phyloP scores from a whole-genome alignment of 169 alveolate genomes.

The Cryptosporidium tyzzeri region DNA sequence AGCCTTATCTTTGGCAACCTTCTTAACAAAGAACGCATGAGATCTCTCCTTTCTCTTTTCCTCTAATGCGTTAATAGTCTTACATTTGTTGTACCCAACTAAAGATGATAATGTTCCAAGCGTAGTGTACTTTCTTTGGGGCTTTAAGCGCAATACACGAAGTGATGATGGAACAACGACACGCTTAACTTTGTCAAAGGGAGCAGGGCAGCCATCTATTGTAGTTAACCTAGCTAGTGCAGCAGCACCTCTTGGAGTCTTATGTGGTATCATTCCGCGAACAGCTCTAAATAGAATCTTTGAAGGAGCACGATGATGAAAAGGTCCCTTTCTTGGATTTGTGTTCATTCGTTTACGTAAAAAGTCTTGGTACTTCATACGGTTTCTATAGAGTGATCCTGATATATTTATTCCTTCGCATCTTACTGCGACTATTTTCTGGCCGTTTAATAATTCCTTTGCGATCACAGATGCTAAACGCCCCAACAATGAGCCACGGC shows the following conservation, averaged over 20 bases:
- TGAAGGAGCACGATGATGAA: constrained; percentile 97
- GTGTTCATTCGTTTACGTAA: constrained; percentile 94
- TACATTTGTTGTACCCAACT: constrained; percentile 94
- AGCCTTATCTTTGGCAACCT: constrained; percentile 79
- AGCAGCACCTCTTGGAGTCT: constrained; percentile 97
- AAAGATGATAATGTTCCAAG: constrained; percentile 92
- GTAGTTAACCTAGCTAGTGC: constrained; percentile 95
- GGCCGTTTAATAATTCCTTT: constrained; percentile 97
- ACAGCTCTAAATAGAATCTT: constrained; percentile 97
- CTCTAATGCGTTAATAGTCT: constrained; percentile 89
- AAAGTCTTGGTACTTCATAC: constrained; percentile 94
- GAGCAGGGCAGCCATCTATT: constrained; percentile 95
- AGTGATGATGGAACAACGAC: constrained; percentile 94
- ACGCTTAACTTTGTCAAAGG: constrained; percentile 93
- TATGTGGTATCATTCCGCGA: constrained; percentile 99
- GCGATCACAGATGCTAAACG: constrained; percentile 99
- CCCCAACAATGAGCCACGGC: constrained; percentile 98
- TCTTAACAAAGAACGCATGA: constrained; percentile 85
- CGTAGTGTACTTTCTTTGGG: constrained; percentile 87
- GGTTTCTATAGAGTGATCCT: constrained; percentile 95
- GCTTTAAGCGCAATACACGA: constrained; percentile 88
- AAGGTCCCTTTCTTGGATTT: constrained; percentile 96
- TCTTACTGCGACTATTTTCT: constrained; percentile 95
- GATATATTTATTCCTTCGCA: constrained; percentile 96
- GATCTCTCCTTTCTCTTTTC: constrained; percentile 91